phyloP scores from a whole-genome alignment of 768 basidiomycete species.

The Pleurotus cornucopiae region DNA sequence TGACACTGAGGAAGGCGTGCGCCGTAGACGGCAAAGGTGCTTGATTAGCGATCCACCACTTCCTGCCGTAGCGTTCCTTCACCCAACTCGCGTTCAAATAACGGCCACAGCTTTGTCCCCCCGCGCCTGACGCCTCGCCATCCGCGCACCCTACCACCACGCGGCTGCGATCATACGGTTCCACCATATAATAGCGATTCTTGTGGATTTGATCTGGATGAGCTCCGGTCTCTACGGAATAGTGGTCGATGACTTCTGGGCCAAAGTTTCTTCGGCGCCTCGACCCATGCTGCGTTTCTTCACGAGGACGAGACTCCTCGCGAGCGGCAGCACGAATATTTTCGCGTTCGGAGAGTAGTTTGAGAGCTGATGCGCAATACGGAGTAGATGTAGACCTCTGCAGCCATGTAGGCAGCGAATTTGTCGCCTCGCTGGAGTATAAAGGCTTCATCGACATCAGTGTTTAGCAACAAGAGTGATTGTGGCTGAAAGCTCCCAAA shows the following conservation, averaged over 20 bases:
- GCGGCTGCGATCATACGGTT: slow-evolving; percentile 80
- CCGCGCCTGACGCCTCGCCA: slow-evolving; percentile 11
- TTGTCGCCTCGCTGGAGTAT: neutral
- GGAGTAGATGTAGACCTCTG: slow-evolving; percentile 14
- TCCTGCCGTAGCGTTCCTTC: slow-evolving; percentile 64
- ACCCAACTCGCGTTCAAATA: slow-evolving; percentile 90
- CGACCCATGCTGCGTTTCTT: neutral
- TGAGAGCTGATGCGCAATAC: slow-evolving; percentile 27
- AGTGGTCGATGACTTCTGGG: slow-evolving; percentile 34
- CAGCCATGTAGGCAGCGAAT: slow-evolving; percentile 27
- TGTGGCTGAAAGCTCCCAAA: neutral
- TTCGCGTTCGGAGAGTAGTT: slow-evolving; percentile 31
- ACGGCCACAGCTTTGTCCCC: slow-evolving; percentile 24
- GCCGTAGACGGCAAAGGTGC: slow-evolving; percentile 69
- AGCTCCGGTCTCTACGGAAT: slow-evolving; percentile 51
- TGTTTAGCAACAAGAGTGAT: neutral
- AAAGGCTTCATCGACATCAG: neutral
- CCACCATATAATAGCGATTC: slow-evolving; percentile 73
- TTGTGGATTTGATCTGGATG: slow-evolving; percentile 35
- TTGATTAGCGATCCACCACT: slow-evolving; percentile 85
- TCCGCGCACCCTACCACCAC: slow-evolving; percentile 42
- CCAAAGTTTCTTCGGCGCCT: slow-evolving; percentile 17
- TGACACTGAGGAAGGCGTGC: slow-evolving; percentile 72
- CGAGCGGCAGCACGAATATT: slow-evolving; percentile 26
- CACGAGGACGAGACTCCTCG: slow-evolving; percentile 16